Conservation (phyloP, 2,329 filamentous ascomycete species). For the Apiospora sp. region DNA sequence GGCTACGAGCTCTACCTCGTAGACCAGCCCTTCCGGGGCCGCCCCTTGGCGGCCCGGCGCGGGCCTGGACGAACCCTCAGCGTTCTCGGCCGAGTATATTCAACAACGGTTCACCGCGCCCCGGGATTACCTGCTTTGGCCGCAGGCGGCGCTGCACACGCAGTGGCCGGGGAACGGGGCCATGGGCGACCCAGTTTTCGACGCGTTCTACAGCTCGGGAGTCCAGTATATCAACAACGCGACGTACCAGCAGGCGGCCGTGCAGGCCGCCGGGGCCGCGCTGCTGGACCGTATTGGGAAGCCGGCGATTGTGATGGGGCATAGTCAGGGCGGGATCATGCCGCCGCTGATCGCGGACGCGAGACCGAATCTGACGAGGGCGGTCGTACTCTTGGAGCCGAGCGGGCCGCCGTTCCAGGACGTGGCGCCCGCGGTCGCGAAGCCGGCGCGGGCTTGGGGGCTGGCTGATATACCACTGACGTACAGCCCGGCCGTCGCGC, state of each 20-base stretch:
- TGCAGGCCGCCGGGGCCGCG: slow-evolving; percentile 49
- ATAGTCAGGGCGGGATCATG: slow-evolving; percentile 56
- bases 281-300: slow-evolving; percentile 52
- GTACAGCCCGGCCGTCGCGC: slow-evolving; percentile 52
- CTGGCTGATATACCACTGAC: slow-evolving; percentile 46
- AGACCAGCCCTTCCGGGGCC: slow-evolving; percentile 55
- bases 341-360: slow-evolving; percentile 52
- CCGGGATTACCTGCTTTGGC: slow-evolving; percentile 45
- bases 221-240: slow-evolving; percentile 47
- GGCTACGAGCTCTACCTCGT: slow-evolving; percentile 57
- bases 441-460: slow-evolving; percentile 50
- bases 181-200: slow-evolving; percentile 50
- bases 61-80: slow-evolving; percentile 32
- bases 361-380: slow-evolving; percentile 49
- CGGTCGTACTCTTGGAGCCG: slow-evolving; percentile 54
- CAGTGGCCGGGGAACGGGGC: slow-evolving; percentile 52
- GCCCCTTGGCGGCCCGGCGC: slow-evolving; percentile 49
- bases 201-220: slow-evolving; percentile 50
- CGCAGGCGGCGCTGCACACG: slow-evolving; percentile 49
- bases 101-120: slow-evolving; percentile 49
- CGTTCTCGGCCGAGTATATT: slow-evolving; percentile 45
- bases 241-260: slow-evolving; percentile 45
- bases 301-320: slow-evolving; percentile 49
- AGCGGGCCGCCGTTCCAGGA: slow-evolving; percentile 54
- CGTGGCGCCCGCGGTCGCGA: slow-evolving; percentile 48